These are phyloP conservation scores for Aurantiochytrium sp. DNA, from an alignment of 108 stramenopile species.

Conservation along the genomic window DNA sequence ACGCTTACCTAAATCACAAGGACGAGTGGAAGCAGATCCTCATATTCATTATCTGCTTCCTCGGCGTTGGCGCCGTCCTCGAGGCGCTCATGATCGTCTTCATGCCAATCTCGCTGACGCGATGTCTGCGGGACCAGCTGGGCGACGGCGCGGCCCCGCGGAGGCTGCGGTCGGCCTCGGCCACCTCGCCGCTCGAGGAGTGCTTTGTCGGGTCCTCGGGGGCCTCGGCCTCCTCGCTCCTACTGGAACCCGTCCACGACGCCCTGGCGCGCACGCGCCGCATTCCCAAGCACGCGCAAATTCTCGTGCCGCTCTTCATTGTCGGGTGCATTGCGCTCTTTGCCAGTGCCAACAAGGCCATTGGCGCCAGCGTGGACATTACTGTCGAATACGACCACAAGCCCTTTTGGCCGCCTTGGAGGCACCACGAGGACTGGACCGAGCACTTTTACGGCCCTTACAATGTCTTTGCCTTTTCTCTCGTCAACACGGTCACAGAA, in stretches of 20 bases:
- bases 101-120: background rate
- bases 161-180: background rate
- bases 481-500: constrained; percentile 71
- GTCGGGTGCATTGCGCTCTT: background rate
- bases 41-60: background rate
- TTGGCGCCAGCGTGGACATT: background rate
- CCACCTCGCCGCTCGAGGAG: background rate
- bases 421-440: background rate
- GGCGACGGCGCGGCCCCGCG: background rate
- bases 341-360: background rate
- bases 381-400: background rate
- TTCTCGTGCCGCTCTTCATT: background rate
- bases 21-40: constrained; percentile 18
- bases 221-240: background rate
- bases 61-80: background rate
- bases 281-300: background rate
- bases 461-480: background rate
- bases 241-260: background rate
- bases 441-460: constrained; percentile 13
- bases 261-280: background rate
- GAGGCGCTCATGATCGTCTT: constrained; percentile 1
- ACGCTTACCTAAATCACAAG: background rate
- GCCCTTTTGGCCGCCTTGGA: background rate
- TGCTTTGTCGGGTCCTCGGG: background rate
- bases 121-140: background rate